These are phyloP conservation scores for Aspergillus incahuasiensis DNA, from an alignment of 495 filamentous ascomycete genomes.

Conservation along the genomic window DNA sequence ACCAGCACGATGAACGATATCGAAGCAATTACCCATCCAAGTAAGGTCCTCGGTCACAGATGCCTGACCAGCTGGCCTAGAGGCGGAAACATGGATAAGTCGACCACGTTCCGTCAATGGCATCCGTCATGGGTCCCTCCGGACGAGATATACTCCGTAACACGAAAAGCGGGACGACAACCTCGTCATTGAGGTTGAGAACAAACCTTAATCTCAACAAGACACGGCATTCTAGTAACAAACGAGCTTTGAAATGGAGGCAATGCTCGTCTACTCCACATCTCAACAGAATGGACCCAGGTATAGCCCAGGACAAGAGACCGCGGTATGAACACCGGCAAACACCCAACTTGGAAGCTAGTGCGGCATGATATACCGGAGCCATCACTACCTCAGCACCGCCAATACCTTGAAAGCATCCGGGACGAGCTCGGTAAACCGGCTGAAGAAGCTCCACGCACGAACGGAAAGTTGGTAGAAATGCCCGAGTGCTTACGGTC, in stretches of 20 bases:
- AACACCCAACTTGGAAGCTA: neutral
- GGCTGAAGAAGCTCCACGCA: neutral
- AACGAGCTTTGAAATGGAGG: neutral
- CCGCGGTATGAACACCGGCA: neutral
- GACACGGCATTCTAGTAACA: neutral
- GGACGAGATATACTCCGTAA: neutral
- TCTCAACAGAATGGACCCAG: neutral
- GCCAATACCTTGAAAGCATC: neutral
- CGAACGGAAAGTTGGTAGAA: neutral
- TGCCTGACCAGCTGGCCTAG: neutral
- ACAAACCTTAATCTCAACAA: neutral
- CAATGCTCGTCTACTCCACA: neutral
- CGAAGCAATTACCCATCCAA: neutral
- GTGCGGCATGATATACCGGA: neutral
- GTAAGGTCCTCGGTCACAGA: neutral
- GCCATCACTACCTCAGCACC: neutral
- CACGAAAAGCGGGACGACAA: neutral
- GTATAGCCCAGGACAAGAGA: neutral
- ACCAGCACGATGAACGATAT: neutral
- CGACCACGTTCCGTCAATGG: neutral
- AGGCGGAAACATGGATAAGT: neutral
- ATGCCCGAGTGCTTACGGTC: neutral
- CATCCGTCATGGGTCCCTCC: slow-evolving; percentile 1
- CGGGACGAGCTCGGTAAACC: neutral
- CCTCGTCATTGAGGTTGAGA: neutral